Base-by-base conservation (phyloP, 352 stramenopile species). In the Elongisporangium prolatum region DNA sequence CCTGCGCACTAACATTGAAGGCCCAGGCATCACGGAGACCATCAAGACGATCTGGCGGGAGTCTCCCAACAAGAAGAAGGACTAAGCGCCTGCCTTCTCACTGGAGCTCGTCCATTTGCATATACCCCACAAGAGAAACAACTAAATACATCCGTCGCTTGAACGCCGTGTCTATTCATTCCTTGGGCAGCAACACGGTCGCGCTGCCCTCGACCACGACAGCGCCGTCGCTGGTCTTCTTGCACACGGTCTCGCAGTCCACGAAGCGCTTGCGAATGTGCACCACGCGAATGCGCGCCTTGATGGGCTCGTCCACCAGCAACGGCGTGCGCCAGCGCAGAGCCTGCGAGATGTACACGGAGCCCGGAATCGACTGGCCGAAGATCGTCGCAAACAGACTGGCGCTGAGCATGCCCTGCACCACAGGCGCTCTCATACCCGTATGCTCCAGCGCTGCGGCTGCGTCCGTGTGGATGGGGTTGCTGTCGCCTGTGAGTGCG, bases 31-130 rank as follows among this genome's bases (percentile, higher is more conserved):
- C 58, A 95, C 86, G 59, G 86, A 94, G 70, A 89, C 81, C 40
- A 65, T 96, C 40, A 96, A 96, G 75, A 89, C 80, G 6, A 63
- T 96, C 50, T 96, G 86, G 86, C 75, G 82, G 59, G 78, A 91
- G 71, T 78, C 69, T 52, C 81, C 81, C 13, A 83, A 79, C 68
- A 88, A 88, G 72, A 84, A 84, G 67, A 69, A 84, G 63, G 56
- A 71, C 55, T 68, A 69, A 69, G 54, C 61, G 49, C 50, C 28
- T 13, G 28, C 28, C 28, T 40, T 40, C 28, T 9, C 4, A 13
- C 28, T 40, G 28, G 22, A 47, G n/a, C 51, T 34, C 21, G 5
- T 52, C 48, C 48, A 25, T 47, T 49, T 58, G 52, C 56, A 71
- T 61, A 59, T 40, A 48, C 50, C 57, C 21, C 25, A 48, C 49